These are phyloP conservation scores for Podospora comata DNA, from an alignment of 495 filamentous ascomycete species.

Conservation along the genomic window DNA sequence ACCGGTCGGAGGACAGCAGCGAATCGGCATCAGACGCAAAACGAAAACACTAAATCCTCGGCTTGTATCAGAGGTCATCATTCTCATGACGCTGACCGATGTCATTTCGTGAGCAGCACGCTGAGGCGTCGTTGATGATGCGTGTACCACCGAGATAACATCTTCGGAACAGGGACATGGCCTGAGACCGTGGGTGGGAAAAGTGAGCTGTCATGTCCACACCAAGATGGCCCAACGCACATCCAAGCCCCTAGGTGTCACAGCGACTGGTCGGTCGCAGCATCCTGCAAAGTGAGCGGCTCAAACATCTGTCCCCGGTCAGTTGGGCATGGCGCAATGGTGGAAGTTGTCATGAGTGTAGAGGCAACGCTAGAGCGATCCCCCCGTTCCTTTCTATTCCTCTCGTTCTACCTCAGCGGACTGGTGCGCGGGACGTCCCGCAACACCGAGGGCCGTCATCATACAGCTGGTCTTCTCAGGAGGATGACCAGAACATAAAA, in stretches of 20 bases:
- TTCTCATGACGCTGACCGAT: background rate
- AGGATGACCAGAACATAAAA: background rate
- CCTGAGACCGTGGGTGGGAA: background rate
- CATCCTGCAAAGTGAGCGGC: background rate
- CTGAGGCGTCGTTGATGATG: background rate
- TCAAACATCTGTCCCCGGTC: background rate
- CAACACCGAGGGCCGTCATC: constrained; percentile 3
- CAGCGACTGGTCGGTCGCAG: background rate
- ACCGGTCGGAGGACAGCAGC: constrained; percentile 2
- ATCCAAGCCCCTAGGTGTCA: background rate
- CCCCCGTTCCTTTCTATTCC: constrained; percentile 2
- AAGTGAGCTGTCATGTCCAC: constrained; percentile 3
- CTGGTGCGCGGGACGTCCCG: background rate
- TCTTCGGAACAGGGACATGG: constrained; percentile 5
- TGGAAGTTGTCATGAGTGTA: background rate
- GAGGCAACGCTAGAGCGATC: background rate
- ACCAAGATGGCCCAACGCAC: background rate
- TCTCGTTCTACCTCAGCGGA: background rate
- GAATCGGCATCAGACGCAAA: background rate
- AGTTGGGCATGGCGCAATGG: background rate
- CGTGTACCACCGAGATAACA: constrained; percentile 2
- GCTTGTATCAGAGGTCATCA: constrained; percentile 1
- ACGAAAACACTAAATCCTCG: background rate
- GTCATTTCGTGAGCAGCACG: background rate
- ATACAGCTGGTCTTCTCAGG: background rate